These are phyloP conservation scores for Metarhizium guizhouense DNA, from an alignment of 2,329 filamentous ascomycete species.

Conservation along the genomic window DNA sequence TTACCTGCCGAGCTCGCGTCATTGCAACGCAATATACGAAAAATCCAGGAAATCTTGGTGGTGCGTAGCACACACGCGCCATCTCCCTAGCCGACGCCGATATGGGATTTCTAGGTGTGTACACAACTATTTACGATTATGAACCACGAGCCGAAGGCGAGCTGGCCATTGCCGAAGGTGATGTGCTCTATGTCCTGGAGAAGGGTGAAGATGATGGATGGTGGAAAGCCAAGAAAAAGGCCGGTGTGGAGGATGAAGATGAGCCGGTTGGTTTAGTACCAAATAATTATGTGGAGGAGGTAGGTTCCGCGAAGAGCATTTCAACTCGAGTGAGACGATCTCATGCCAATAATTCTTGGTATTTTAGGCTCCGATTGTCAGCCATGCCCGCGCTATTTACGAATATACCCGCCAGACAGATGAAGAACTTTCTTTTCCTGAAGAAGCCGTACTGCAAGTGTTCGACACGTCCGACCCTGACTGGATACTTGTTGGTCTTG, in stretches of 20 bases:
- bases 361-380: conserved; percentile 51
- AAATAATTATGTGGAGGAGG: conserved; percentile 92
- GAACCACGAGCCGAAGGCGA: conserved; percentile 78
- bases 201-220: conserved; percentile 72
- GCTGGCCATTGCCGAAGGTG: conserved; percentile 75
- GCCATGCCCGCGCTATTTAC: conserved; percentile 84
- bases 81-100: conserved; percentile 8
- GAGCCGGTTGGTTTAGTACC: conserved; percentile 86
- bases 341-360: not conserved
- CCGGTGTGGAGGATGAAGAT: conserved; percentile 73
- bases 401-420: conserved; percentile 97
- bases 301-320: conserved; percentile 28
- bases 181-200: conserved; percentile 80
- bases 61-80: not conserved
- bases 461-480: conserved; percentile 90
- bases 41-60: not conserved
- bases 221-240: conserved; percentile 96
- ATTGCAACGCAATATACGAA: not conserved
- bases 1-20: not conserved
- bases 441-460: conserved; percentile 74
- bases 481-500: conserved; percentile 85
- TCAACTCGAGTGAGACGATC: not conserved
- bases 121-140: conserved; percentile 89
- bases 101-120: conserved; percentile 91
- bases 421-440: conserved; percentile 91